These are phyloP conservation scores for Huntiella decipiens DNA, from an alignment of 2,329 filamentous ascomycete species.

Conservation along the genomic window DNA sequence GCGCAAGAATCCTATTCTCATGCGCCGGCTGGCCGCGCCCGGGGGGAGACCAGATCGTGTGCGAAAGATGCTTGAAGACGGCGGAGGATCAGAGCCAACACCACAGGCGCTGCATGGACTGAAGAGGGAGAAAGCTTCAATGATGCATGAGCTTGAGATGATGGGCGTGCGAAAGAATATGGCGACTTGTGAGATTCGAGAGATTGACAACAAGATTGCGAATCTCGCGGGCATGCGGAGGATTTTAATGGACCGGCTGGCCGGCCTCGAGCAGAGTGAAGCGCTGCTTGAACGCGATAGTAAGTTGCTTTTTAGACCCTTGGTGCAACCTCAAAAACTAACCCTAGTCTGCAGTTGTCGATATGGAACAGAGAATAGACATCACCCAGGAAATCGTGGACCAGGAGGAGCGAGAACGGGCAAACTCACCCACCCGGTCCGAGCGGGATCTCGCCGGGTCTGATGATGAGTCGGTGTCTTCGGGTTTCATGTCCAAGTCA, in stretches of 20 bases:
- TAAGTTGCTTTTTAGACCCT: constrained; percentile 24
- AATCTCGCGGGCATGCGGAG: constrained; percentile 85
- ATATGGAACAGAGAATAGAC: constrained; percentile 42
- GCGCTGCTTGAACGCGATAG: constrained; percentile 73
- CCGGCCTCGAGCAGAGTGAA: constrained; percentile 77
- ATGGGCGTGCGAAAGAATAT: constrained; percentile 88
- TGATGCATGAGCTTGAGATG: constrained; percentile 80
- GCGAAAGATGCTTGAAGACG: constrained; percentile 55
- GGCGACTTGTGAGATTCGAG: constrained; percentile 86
- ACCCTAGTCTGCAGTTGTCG: constrained; percentile 28
- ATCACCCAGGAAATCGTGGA: constrained; percentile 40
- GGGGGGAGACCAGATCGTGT: constrained; percentile 39
- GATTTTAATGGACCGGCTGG: constrained; percentile 75
- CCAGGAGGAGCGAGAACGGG: constrained; percentile 38
- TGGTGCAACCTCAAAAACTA: neutral
- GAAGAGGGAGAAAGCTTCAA: constrained; percentile 57
- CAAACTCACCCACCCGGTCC: constrained; percentile 29
- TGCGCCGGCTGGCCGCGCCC: constrained; percentile 25
- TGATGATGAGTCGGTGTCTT: constrained; percentile 21
- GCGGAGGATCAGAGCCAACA: constrained; percentile 28
- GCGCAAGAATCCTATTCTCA: constrained; percentile 38
- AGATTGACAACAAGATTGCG: constrained; percentile 92
- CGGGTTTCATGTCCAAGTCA: constrained; percentile 83
- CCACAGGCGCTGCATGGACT: constrained; percentile 53
- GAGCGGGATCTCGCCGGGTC: constrained; percentile 34